Conservation (phyloP, 345 rosid species). For the Lepidium didymum region DNA sequence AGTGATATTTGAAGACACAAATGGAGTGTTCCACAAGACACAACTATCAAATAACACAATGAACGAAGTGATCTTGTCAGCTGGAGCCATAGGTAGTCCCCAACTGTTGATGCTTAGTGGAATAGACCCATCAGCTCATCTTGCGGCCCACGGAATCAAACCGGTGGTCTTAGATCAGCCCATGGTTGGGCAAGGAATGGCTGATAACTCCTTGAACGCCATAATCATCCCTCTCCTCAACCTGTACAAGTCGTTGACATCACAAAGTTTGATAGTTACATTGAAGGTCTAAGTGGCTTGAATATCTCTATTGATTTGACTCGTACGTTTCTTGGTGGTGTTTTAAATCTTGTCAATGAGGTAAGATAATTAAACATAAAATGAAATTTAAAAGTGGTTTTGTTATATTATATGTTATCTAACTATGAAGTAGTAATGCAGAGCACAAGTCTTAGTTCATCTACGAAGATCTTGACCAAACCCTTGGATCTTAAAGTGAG, state of each 20-base stretch:
- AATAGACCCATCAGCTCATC: constrained; percentile 44
- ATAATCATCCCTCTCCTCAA: constrained; percentile 40
- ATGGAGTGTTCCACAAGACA: not conserved
- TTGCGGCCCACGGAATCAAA: constrained; percentile 26
- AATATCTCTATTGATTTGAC: constrained; percentile 31
- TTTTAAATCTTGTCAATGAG: constrained; percentile 31
- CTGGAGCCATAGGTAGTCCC: constrained; percentile 76
- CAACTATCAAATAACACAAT: not conserved
- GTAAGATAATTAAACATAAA: constrained; percentile 4
- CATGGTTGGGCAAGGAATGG: constrained; percentile 62
- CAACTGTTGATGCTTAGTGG: constrained; percentile 64
- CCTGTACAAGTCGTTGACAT: constrained; percentile 56
- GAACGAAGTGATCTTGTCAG: constrained; percentile 53
- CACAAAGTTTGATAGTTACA: constrained; percentile 35
- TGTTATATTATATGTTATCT: not conserved
- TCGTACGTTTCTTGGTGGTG: constrained; percentile 11
- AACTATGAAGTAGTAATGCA: not conserved
- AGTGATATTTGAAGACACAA: not conserved
- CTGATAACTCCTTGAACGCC: constrained; percentile 59
- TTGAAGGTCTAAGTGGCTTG: constrained; percentile 43
- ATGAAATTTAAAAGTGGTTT: too few relatives aligned
- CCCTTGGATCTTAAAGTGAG: constrained; percentile 22
- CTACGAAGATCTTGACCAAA: not conserved
- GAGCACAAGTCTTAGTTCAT: not conserved
- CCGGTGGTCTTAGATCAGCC: constrained; percentile 42